Evolutionary conservation across 106 monocot genomes (phyloP).

Genomic region (Dactylorhiza incarnata): DNA sequence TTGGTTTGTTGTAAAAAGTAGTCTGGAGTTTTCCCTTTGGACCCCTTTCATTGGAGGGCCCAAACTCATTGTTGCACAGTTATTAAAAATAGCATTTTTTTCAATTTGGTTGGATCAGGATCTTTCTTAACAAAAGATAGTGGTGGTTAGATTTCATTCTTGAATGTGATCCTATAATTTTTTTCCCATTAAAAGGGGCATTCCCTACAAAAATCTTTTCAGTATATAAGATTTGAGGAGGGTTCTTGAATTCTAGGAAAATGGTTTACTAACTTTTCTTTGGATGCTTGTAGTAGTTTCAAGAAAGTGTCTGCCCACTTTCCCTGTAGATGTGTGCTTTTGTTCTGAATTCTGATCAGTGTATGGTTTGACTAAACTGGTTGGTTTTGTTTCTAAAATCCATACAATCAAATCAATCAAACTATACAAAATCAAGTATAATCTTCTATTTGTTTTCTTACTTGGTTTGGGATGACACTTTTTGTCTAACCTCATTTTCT

Average conservation of each 20-base stretch:
- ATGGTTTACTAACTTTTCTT: background rate
- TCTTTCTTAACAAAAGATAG: constrained; percentile 1
- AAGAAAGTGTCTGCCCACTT: background rate
- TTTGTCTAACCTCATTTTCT: too few species aligned
- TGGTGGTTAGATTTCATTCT: background rate
- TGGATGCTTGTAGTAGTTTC: background rate
- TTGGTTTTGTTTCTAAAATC: too few species aligned
- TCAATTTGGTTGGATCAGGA: background rate
- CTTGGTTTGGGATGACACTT: too few species aligned
- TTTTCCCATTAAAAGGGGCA: background rate
- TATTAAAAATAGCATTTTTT: background rate
- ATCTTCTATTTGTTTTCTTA: too few species aligned
- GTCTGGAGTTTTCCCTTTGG: background rate
- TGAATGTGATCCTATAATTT: background rate
- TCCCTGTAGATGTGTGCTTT: too few species aligned
- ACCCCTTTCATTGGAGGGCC: background rate
- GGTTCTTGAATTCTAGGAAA: background rate
- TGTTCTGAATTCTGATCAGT: too few species aligned
- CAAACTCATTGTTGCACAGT: background rate
- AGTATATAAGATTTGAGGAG: background rate
- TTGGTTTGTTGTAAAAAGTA: background rate
- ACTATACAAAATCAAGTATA: too few species aligned
- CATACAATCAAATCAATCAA: too few species aligned
- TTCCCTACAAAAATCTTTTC: background rate
- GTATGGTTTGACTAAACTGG: too few species aligned